Base-by-base conservation (phyloP, 805 yeast species). In the Saccharomycopsis sp. region DNA sequence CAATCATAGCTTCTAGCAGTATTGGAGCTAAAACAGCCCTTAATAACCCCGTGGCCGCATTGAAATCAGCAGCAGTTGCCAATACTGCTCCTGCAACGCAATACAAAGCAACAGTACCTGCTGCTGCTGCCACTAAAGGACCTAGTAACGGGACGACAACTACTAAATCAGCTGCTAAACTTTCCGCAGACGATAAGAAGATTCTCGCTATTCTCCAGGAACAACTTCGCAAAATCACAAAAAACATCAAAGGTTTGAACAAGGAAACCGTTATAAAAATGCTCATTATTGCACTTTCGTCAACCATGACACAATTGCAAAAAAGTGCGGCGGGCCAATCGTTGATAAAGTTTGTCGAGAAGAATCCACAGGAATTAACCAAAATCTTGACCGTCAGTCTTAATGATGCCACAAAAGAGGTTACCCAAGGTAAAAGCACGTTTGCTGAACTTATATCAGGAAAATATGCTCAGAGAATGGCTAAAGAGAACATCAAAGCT, bases 231-330 rank as follows among this genome's bases (percentile, higher is more conserved):
- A 79, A 84, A 14, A 79, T 91, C 58, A 87, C 95, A 34, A 89
- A 88, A 66, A 89, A 87, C 57, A 75, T 91, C 61, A 86, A 82
- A 64, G 82, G 89, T 59, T 81, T 85, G 60, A 89, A 87, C 59
- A 88, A 89, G 46, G 91, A 87, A 24, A 83, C 90, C 4, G 89
- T 92, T 54, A 88, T 97, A 0, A 88, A 84, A 59, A 83, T 91
- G 56, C 75, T 91, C 64, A 91, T 97, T 7, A 91, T 88, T 65
- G 97, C 97, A 1, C 76, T 91, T 64, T 97, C 97, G 2, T 87
- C 91, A 75, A 92, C 97, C 0, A 90, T 91, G 62, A 92, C 95
- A 9, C 94, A 88, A 68, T 92, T 88, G 8, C 89, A 91, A 65
- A 84, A 84, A 64, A 89, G 87, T 41, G 91, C 94, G 16, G 82